Evolutionary conservation across 2,329 filamentous ascomycete genomes (phyloP), one percentile per base, ranked within the genome.

Genomic region (Pseudogymnoascus sp.): DNA sequence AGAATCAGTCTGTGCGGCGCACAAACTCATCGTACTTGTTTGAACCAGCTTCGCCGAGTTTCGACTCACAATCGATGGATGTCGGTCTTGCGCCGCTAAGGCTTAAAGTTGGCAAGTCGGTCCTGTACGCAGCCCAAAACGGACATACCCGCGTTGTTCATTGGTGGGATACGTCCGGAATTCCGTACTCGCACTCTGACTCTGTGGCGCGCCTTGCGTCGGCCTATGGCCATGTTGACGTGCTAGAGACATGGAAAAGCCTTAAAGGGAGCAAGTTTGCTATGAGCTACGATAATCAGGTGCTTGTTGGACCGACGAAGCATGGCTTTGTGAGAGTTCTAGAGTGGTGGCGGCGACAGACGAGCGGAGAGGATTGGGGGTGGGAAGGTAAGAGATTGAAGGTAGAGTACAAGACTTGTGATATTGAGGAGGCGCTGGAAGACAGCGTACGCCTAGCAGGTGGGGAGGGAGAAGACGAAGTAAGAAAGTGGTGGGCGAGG

Each of bases 391-490:
- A 75, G 36, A 84, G 86, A 0, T 80, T 92, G 67, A 82, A 83
- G 59, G 91, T 97, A 25, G 91, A 96, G 73, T 97, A 96, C 74
- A 92, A 93, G 73, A 96, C 91, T 1, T 96, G 91, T 73, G 91
- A 96, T 73, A 94, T 97, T 64, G 92, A 97, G 72, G 93, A 97
- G 75, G 92, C 92, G 0, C 80, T 97, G 38, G 92, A 97, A 72
- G 92, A 96, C 71, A 90, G 90, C 20, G 83, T 93, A 58, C 83
- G 82, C 7, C 68, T 65, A 60, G 68, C 69, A 3, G 74, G 78
- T 4, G 85, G 88, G 60, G 73, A 79, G 11, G 86, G 88, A 60
- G 88, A 91, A 64, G 84, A 86, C 65, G 81, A 82, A 37, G 90
- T 96, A 15, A 79, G 90, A 61, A 80, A 82, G 64, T 97, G 93